Evolutionary conservation across 768 basidiomycete species (phyloP).

Genomic region (Mycena kentingensis): DNA sequence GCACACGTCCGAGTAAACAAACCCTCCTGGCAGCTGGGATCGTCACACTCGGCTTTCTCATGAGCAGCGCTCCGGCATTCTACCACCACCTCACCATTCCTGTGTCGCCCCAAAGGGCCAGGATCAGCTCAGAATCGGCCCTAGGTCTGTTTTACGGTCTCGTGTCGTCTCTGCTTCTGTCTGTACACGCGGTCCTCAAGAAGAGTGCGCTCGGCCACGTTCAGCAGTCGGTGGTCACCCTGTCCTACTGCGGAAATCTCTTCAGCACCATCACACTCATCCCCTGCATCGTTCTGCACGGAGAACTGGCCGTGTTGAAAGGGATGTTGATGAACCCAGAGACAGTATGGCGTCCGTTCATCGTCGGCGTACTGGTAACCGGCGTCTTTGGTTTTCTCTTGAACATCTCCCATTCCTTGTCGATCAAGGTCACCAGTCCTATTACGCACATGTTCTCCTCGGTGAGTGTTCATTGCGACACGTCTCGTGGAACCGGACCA

Average conservation of each 20-base stretch:
- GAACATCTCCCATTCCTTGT: slow-evolving; percentile 74
- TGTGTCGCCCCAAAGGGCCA: background rate
- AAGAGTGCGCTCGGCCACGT: slow-evolving; percentile 36
- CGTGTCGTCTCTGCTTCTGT: slow-evolving; percentile 17
- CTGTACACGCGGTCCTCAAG: slow-evolving; percentile 21
- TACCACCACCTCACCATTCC: background rate
- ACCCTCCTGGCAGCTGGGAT: slow-evolving; percentile 6
- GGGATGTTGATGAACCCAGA: background rate
- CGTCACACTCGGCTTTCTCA: slow-evolving; percentile 13
- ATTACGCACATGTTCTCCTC: slow-evolving; percentile 81
- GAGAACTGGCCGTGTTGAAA: background rate
- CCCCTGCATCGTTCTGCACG: background rate
- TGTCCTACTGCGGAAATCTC: slow-evolving; percentile 1
- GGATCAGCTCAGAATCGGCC: slow-evolving; percentile 3
- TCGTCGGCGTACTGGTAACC: slow-evolving; percentile 36
- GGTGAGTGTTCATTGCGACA: slow-evolving; percentile 20
- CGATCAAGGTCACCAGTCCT: slow-evolving; percentile 82
- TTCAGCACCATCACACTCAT: background rate
- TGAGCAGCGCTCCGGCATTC: slow-evolving; percentile 8
- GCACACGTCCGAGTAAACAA: background rate
- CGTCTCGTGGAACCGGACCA: background rate
- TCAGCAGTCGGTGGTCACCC: background rate
- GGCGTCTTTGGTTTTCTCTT: slow-evolving; percentile 79
- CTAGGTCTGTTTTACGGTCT: slow-evolving; percentile 11
- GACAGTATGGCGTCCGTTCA: background rate